A percentile compares a stretch with the other conserved stretches of the same genome.
These are phyloP conservation scores for Chlorella sp. DNA, from an alignment of 139 green algal species.

Conservation along the genomic window DNA sequence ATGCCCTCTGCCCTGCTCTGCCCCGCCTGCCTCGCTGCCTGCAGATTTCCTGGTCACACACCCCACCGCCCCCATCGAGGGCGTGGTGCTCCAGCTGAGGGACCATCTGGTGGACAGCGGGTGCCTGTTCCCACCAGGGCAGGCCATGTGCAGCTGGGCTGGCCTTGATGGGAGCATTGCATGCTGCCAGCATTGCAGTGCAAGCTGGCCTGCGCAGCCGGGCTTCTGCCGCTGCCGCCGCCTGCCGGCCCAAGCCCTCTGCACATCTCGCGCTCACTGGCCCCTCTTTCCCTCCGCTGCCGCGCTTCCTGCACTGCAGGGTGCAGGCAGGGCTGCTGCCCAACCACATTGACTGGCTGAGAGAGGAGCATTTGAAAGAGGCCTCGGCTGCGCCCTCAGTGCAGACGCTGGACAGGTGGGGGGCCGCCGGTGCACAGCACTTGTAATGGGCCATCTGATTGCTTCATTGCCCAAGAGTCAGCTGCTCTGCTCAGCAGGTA, in stretches of 20 bases:
- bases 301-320: neutral
- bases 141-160: slow-evolving; percentile 31
- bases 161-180: neutral
- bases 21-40: too few species aligned
- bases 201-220: too few species aligned
- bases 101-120: slow-evolving; percentile 27
- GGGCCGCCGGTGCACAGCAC: too few species aligned
- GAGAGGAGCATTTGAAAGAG: neutral
- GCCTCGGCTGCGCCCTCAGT: neutral
- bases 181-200: too few species aligned
- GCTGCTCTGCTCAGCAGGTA: too few species aligned
- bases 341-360: slow-evolving; percentile 19
- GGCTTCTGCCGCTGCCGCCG: too few species aligned
- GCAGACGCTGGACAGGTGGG: slow-evolving; percentile 1
- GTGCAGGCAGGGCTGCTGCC: slow-evolving; percentile 7
- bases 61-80: neutral
- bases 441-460: too few species aligned
- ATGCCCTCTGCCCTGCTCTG: too few species aligned
- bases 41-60: slow-evolving; percentile 35
- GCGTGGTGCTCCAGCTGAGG: slow-evolving; percentile 29
- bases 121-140: neutral
- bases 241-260: too few species aligned
- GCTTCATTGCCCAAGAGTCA: too few species aligned
- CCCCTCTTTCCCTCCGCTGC: too few species aligned
- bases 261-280: too few species aligned